A percentile compares a stretch with the other conserved stretches of the same genome.
Evolutionary conservation across 805 yeast genomes (phyloP).

Genomic region (Metschnikowia matae): DNA sequence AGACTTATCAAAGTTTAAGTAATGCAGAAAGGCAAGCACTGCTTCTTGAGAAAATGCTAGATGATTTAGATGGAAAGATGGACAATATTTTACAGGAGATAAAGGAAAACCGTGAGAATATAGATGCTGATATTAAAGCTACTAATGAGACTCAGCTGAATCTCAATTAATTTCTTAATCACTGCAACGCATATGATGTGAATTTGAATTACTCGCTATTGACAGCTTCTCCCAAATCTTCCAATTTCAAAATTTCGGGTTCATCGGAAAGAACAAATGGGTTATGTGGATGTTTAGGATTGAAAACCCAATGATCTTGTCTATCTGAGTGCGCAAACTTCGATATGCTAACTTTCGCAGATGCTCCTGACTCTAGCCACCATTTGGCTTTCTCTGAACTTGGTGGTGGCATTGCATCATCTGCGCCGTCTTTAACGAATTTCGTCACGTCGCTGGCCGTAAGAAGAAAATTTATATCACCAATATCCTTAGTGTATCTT

Average conservation of each 20-base stretch:
- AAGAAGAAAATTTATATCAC: slow-evolving; percentile 37
- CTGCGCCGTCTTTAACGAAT: slow-evolving; percentile 26
- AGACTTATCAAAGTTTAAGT: slow-evolving; percentile 54
- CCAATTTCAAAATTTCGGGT: slow-evolving; percentile 47
- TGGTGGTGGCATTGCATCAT: slow-evolving; percentile 74
- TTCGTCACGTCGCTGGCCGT: slow-evolving; percentile 24
- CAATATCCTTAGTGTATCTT: slow-evolving; percentile 45
- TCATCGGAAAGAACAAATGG: slow-evolving; percentile 60
- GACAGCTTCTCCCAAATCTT: slow-evolving; percentile 12
- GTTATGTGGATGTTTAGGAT: slow-evolving; percentile 66
- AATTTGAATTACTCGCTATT: background rate
- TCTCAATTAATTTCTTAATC: background rate
- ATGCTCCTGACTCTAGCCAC: slow-evolving; percentile 84
- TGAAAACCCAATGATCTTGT: slow-evolving; percentile 41
- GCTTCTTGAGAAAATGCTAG: slow-evolving; percentile 60
- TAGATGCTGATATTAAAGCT: background rate
- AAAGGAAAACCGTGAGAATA: slow-evolving; percentile 20
- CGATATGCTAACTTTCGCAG: slow-evolving; percentile 61
- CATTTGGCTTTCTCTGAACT: slow-evolving; percentile 77
- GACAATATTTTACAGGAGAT: slow-evolving; percentile 53
- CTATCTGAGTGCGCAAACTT: slow-evolving; percentile 34
- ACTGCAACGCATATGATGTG: background rate
- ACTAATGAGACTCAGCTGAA: background rate
- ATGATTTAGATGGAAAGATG: slow-evolving; percentile 59
- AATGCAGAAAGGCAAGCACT: slow-evolving; percentile 68